These are phyloP conservation scores for Gypsophila paniculata DNA, from an alignment of 179 eudicot species.

Conservation along the genomic window DNA sequence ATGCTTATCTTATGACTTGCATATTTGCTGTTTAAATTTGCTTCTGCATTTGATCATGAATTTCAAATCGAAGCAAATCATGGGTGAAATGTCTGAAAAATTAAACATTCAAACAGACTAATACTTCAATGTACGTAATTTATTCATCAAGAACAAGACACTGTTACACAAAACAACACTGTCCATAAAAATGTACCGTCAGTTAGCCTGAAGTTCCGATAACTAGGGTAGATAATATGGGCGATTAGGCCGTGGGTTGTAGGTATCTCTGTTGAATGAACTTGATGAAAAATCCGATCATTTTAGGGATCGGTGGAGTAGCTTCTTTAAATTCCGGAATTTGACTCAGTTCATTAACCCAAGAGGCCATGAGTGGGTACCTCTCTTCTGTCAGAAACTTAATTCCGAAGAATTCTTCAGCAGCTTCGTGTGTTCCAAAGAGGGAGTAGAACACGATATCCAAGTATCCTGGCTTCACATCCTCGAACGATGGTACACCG, in stretches of 20 bases:
- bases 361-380: constrained; percentile 26
- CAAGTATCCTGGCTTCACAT: constrained; percentile 29
- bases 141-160: not conserved
- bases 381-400: constrained; percentile 22
- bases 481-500: constrained; percentile 22
- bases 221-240: not conserved
- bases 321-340: constrained; percentile 22
- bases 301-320: constrained; percentile 24
- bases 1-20: too few species aligned
- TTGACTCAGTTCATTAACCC: constrained; percentile 23
- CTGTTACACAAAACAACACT: not conserved
- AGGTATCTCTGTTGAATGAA: constrained; percentile 8
- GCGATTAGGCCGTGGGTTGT: constrained; percentile 5
- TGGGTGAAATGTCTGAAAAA: too few species aligned
- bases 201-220: not conserved
- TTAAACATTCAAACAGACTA: not conserved
- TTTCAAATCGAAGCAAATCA: too few species aligned
- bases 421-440: constrained; percentile 17
- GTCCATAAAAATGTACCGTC: not conserved
- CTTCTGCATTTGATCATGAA: too few species aligned
- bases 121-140: not conserved
- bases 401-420: constrained; percentile 14
- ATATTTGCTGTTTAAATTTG: too few species aligned
- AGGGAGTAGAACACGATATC: constrained; percentile 30
- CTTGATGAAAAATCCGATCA: constrained; percentile 13